Conservation (phyloP, 2,329 filamentous ascomycete genomes). For the Aspergillus glaucus region DNA sequence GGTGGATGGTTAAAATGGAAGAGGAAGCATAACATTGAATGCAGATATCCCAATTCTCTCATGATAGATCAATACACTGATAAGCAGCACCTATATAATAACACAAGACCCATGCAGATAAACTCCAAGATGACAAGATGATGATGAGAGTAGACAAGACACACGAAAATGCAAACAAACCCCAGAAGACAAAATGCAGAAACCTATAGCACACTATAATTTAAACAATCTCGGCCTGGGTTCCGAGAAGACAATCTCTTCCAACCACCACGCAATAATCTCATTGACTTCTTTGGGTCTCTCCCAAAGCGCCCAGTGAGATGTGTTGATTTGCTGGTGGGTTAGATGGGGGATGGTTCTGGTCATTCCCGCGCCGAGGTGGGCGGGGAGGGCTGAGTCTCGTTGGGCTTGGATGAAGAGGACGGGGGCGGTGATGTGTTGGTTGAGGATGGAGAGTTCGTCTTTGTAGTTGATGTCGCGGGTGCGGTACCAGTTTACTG, state of each 20-base stretch:
- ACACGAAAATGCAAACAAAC: no score
- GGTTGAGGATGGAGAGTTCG: slow-evolving; percentile 46
- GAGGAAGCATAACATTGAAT: no score
- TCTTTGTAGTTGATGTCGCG: slow-evolving; percentile 68
- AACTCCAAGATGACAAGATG: no score
- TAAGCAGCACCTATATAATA: no score
- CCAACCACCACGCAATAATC: slow-evolving; percentile 62
- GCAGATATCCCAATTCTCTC: no score
- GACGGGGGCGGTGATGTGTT: slow-evolving; percentile 54
- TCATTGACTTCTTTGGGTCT: slow-evolving; percentile 63
- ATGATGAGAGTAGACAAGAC: no score
- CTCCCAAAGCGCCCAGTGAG: slow-evolving; percentile 81
- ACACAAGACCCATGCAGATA: no score
- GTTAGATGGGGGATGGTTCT: slow-evolving; percentile 59
- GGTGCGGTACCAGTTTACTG: slow-evolving; percentile 81
- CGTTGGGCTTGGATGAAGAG: slow-evolving; percentile 68
- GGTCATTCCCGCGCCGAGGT: slow-evolving; percentile 67
- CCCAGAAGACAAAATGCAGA: no score
- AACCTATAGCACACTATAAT: slow-evolving; percentile 1
- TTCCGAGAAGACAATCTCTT: slow-evolving; percentile 45
- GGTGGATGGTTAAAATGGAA: no score
- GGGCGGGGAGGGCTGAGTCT: slow-evolving; percentile 67
- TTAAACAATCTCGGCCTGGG: slow-evolving; percentile 9
- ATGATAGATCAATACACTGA: no score
- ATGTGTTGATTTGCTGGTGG: slow-evolving; percentile 58